phyloP scores from a whole-genome alignment of 768 basidiomycete species.

The Amanita pseudoporphyria region DNA sequence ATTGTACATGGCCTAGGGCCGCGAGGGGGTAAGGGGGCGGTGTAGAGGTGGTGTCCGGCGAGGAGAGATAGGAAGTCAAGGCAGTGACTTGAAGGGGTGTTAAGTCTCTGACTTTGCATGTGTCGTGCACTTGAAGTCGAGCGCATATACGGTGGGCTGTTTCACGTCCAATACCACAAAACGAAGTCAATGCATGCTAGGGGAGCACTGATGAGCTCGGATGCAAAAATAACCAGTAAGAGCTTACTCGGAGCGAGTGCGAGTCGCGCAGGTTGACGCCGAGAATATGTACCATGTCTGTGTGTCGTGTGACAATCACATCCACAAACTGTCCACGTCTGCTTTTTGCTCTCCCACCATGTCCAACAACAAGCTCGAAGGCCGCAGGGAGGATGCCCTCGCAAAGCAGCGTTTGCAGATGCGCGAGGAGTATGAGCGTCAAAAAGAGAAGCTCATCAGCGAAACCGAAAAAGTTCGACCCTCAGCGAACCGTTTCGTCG shows the following conservation, averaged over 20 bases:
- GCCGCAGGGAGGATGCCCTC: slow-evolving; percentile 79
- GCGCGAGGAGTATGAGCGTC: slow-evolving; percentile 74
- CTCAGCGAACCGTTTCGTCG: slow-evolving; percentile 81
- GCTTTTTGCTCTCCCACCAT: slow-evolving; percentile 30
- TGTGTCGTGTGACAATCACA: slow-evolving; percentile 2
- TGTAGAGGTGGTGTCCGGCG: slow-evolving; percentile 66
- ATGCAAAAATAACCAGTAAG: slow-evolving; percentile 2
- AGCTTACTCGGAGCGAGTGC: slow-evolving; percentile 62
- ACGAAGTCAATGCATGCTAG: slow-evolving; percentile 82
- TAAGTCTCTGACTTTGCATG: slow-evolving; percentile 70
- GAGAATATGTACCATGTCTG: slow-evolving; percentile 76
- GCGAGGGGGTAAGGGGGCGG: slow-evolving; percentile 65
- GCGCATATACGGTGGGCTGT: slow-evolving; percentile 81
- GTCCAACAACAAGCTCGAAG: slow-evolving; percentile 72
- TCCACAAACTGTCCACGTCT: slow-evolving; percentile 10
- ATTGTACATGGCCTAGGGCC: slow-evolving; percentile 37
- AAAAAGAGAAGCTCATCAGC: slow-evolving; percentile 70
- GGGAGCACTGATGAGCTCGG: not conserved
- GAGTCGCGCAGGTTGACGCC: slow-evolving; percentile 76
- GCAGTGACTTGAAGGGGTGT: slow-evolving; percentile 83
- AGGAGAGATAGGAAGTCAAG: slow-evolving; percentile 90
- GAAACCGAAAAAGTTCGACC: slow-evolving; percentile 93
- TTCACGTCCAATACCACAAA: slow-evolving; percentile 79
- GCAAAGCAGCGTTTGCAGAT: slow-evolving; percentile 73
- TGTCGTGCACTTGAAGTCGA: slow-evolving; percentile 86